Evolutionary conservation across 2,329 filamentous ascomycete species (phyloP), one percentile per base, ranked within the genome.

Genomic region (Myriosclerotinia scirpicola): DNA sequence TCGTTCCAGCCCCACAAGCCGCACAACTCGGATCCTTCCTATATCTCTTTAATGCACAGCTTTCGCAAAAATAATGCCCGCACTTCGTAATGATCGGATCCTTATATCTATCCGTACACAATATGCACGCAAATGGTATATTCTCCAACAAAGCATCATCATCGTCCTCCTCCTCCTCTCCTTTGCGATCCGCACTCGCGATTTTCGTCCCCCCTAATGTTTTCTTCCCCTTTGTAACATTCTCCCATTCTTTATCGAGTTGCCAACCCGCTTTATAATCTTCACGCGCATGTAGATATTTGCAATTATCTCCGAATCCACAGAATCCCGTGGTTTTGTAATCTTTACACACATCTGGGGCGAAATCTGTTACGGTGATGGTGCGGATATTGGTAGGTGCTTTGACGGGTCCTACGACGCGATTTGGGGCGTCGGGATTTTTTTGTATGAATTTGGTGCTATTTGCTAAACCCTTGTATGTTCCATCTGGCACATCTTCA

Each of bases 201-300:
- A 77, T 67, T 55, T 71, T 76, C 3, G 85, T 91, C 8, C 88
- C 89, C 6, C 80, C 81, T 0, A 84, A 71, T 54, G 85, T 82
- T 75, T 87, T 88, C 77, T 87, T 88, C 59, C 85, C 90, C 74
- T 90, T 93, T 8, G 87, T 91, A 2, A 89, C 87, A 46, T 86
- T 89, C 76, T 99, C 95, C 95, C 95, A 99, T 59, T 98, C 94
- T 63, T 85, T 85, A 77, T 99, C 95, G 5, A 99, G 83, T 77
- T 98, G 92, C 95, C 95, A 99, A 3, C 95, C 95, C 76, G 93
- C 90, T 73, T 94, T 92, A 76, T 92, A 90, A 77, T 92, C 90
- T 73, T 91, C 89, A 67, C 91, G 82, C 6, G 86, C 86, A 74
- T 95, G 91, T 0, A 92, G 75, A 75, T 88, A 95, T 75, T 93